Conservation (phyloP, 179 eudicot genomes). For the Vitellaria paradoxa region DNA sequence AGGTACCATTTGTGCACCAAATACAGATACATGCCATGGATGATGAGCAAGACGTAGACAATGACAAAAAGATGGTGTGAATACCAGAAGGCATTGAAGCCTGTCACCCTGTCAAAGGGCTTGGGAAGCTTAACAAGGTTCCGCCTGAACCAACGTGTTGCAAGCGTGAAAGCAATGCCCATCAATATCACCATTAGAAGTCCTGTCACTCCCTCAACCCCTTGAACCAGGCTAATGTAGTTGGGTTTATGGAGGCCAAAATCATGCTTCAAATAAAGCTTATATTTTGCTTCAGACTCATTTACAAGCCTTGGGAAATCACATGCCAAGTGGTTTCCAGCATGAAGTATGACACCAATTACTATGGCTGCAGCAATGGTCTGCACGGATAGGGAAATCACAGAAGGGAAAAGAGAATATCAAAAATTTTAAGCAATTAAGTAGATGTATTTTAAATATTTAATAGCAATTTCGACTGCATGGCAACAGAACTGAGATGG, state of each 20-base stretch:
- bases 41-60: constrained; percentile 75
- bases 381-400: constrained; percentile 32
- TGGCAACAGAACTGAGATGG: background rate
- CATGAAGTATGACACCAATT: constrained; percentile 74
- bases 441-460: background rate
- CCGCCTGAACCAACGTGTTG: constrained; percentile 81
- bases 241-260: constrained; percentile 61
- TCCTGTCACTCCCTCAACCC: constrained; percentile 89
- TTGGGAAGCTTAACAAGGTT: constrained; percentile 73
- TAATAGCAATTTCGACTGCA: background rate
- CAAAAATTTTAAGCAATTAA: background rate
- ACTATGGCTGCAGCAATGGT: constrained; percentile 90
- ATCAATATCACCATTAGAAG: constrained; percentile 75
- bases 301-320: constrained; percentile 87
- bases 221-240: constrained; percentile 58
- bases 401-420: background rate
- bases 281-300: constrained; percentile 41
- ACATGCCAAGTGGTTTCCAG: constrained; percentile 83
- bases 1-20: constrained; percentile 80
- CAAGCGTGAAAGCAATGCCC: constrained; percentile 84
- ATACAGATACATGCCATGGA: constrained; percentile 76
- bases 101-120: constrained; percentile 87
- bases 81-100: constrained; percentile 98
- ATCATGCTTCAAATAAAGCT: constrained; percentile 34
- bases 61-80: constrained; percentile 89